phyloP scores from a whole-genome alignment of 371 early-diverging fungal genomes.

The Mucor saturninus region DNA sequence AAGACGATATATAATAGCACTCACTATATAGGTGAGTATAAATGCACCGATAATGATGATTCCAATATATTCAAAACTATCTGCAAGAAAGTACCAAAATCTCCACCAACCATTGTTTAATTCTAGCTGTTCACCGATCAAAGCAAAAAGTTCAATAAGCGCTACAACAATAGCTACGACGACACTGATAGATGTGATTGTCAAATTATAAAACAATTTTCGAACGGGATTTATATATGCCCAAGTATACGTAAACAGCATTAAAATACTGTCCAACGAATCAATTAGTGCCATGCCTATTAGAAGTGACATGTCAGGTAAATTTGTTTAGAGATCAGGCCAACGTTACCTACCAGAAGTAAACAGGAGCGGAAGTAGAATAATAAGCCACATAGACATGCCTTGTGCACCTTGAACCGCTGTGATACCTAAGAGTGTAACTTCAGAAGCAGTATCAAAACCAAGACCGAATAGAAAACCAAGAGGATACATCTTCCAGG shows the following conservation, averaged over 20 bases:
- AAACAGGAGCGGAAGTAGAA: constrained; percentile 69
- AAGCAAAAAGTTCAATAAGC: constrained; percentile 54
- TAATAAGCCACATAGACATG: constrained; percentile 55
- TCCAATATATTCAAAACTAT: constrained; percentile 63
- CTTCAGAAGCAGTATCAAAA: constrained; percentile 75
- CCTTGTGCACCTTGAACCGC: constrained; percentile 54
- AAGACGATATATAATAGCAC: constrained; percentile 48
- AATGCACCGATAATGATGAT: constrained; percentile 57
- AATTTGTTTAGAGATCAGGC: not conserved
- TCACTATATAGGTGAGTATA: constrained; percentile 52
- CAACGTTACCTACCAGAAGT: constrained; percentile 51
- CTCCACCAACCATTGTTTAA: constrained; percentile 65
- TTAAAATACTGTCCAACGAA: constrained; percentile 68
- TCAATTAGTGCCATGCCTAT: constrained; percentile 68
- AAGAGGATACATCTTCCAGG: constrained; percentile 72
- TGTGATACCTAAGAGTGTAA: constrained; percentile 62
- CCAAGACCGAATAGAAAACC: constrained; percentile 71
- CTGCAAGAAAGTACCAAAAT: constrained; percentile 50
- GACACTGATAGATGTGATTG: constrained; percentile 65
- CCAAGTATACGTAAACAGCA: constrained; percentile 68
- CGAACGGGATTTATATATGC: constrained; percentile 66
- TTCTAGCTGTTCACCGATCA: constrained; percentile 52
- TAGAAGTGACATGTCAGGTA: not conserved
- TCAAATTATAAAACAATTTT: constrained; percentile 68
- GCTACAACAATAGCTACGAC: constrained; percentile 65